A percentile compares a stretch with the other conserved stretches of the same genome.
These are phyloP conservation scores for Hypoxylon perforatum DNA, from an alignment of 495 filamentous ascomycete genomes.

Conservation along the genomic window DNA sequence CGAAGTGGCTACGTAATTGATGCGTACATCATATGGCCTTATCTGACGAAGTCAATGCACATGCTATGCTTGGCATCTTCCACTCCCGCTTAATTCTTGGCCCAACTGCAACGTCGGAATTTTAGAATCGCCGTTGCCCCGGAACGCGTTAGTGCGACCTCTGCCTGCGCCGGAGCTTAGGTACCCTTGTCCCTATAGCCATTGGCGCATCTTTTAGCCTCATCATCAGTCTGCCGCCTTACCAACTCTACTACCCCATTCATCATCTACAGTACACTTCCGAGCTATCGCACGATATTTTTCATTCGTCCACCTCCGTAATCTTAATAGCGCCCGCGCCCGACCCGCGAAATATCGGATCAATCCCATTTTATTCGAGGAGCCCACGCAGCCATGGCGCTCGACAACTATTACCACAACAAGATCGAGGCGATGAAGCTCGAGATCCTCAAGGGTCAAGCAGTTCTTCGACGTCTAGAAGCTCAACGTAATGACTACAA, in stretches of 20 bases:
- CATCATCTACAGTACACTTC: background rate
- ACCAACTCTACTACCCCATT: slow-evolving; percentile 14
- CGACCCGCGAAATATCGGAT: slow-evolving; percentile 4
- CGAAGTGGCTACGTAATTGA: slow-evolving; percentile 33
- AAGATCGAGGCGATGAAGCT: slow-evolving; percentile 99
- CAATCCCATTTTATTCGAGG: slow-evolving; percentile 20
- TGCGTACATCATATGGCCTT: slow-evolving; percentile 17
- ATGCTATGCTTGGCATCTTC: slow-evolving; percentile 19
- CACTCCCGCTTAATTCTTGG: background rate
- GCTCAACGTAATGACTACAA: slow-evolving; percentile 99
- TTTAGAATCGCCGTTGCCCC: slow-evolving; percentile 32
- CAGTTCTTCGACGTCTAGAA: slow-evolving; percentile 92
- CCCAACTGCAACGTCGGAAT: slow-evolving; percentile 14
- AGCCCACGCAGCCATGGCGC: slow-evolving; percentile 79
- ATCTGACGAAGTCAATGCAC: slow-evolving; percentile 15
- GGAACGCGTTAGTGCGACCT: slow-evolving; percentile 39
- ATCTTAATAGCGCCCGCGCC: background rate
- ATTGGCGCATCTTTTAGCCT: slow-evolving; percentile 39
- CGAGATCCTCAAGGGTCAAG: slow-evolving; percentile 98
- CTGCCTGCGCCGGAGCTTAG: slow-evolving; percentile 28
- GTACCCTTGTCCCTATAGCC: slow-evolving; percentile 24
- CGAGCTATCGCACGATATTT: background rate
- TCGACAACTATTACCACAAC: slow-evolving; percentile 99
- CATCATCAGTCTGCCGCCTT: slow-evolving; percentile 14
- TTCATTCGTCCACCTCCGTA: background rate